Evolutionary conservation across 208 protist genomes (phyloP), one percentile per base, ranked within the genome.

Genomic region (Angomonas ambiguus): DNA sequence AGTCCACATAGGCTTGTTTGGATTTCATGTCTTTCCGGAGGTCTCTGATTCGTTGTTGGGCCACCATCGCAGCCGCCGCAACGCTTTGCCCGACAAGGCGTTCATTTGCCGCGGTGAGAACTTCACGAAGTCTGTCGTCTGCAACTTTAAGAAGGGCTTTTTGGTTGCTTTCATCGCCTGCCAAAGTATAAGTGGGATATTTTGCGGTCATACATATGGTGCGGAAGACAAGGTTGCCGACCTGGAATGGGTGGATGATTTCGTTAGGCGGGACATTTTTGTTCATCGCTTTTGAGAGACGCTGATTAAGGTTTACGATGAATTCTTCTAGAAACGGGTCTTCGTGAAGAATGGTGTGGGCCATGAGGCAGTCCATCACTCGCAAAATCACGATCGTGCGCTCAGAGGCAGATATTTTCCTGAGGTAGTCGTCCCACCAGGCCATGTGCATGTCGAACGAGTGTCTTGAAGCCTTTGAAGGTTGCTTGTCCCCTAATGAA

Each of bases 301-400:
- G 8, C 38, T 45, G 38, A 45, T 45, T 45, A 16, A 45, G 38
- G 53, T 66, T 67, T 42, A 75, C 64, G 33, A 56, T 67, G 53
- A 64, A 49, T 22, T 63, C 71, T 69, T 89, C 86, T 56, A 92
- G 51, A 62, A 87, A 92, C 30, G 86, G 86, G 69, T 92, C 86
- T 58, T 85, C 80, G 67, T 89, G 80, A 30, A 88, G 60, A 22
- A 92, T 69, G 2, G 86, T 80, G 70, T 89, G 77, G 34, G 79
- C 76, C 80, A 92, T 92, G 28, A 92, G 73, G 57, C 75, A 82
- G 13, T 85, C 77, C 68, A 87, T 77, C 51, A 92, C 62, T 25
- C 80, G 77, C 53, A 79, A 69, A 28, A 76, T 62, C 18, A 86
- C 78, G 0, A 60, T 45, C 25, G 71, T 65, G 49, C 75, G 79